Base-by-base conservation (phyloP, 1,284 basidiomycete genomes). In the Melanopsichium pennsylvanicum region DNA sequence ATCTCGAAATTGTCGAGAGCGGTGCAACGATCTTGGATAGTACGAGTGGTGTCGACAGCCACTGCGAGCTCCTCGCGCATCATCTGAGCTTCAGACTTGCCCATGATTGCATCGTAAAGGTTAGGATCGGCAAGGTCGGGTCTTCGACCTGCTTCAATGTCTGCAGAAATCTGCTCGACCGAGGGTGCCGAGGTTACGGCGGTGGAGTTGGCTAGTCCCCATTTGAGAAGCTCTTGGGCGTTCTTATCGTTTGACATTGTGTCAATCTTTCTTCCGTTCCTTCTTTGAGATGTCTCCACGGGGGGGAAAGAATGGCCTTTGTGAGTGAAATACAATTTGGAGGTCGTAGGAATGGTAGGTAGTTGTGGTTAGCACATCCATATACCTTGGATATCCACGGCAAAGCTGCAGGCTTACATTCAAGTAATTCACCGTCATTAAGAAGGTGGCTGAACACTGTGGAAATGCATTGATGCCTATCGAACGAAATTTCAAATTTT, bases 1-100 rank as follows among this genome's bases (percentile, higher is more conserved):
- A 97, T 93, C 83, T 98, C 96, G 49, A 97, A 86, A 80, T 97
- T 88, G 83, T 98, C 95, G 72, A 97, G 84, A 0, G 95, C 93
- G 16, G 86, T 84, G 41, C 92, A 83, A 26, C 92, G 67, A 33
- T 78, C 76, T 0, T 58, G 27, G 34, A 61, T 40, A 2, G 52
- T 27, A 10, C 70, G 46, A 8, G 55, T 26, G 10, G 52, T n/a
- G 42, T 77, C 64, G 27, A 64, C 7, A 79, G 76, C 78, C 18
- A 64, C 71, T 0, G 49, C 25, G 19, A 81, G 64, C 50, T 79
- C 71, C 47, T 81, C 78, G n/a, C 58, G 45, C 79, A 81, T 81
- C 77, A 81, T 77, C 40, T 71, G 58, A 7, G 78, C 76, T 60
- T 81, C 79, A 31, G 62, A 70, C 44, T 78, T 81, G n/a, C 76